phyloP scores from a whole-genome alignment of 768 basidiomycete species.

The Gyrodon lividus region DNA sequence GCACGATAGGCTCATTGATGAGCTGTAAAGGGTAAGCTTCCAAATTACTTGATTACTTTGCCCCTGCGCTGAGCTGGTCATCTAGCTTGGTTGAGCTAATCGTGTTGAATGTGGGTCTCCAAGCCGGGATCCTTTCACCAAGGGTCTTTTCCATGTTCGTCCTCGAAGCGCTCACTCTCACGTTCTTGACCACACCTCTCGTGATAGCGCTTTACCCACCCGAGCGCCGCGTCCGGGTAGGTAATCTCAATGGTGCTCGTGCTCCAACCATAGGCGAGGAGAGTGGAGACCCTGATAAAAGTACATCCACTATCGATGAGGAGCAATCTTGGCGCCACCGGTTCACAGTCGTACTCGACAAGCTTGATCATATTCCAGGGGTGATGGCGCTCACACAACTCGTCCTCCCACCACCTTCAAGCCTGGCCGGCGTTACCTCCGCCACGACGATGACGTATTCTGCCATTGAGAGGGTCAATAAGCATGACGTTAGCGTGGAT shows the following conservation, averaged over 20 bases:
- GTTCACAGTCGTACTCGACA: slow-evolving; percentile 87
- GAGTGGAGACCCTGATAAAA: slow-evolving; percentile 12
- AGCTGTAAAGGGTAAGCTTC: slow-evolving; percentile 81
- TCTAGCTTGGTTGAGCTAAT: slow-evolving; percentile 85
- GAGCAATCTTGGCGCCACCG: slow-evolving; percentile 46
- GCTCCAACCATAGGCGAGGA: slow-evolving; percentile 33
- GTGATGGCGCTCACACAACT: slow-evolving; percentile 91
- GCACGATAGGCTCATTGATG: slow-evolving; percentile 90
- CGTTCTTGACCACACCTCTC: slow-evolving; percentile 83
- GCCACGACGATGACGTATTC: slow-evolving; percentile 4
- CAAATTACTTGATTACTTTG: not conserved
- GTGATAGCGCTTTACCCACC: slow-evolving; percentile 69
- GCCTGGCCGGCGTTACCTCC: slow-evolving; percentile 7
- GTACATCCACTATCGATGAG: slow-evolving; percentile 9
- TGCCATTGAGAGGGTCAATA: slow-evolving; percentile 7
- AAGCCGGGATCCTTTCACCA: slow-evolving; percentile 70
- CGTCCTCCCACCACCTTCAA: slow-evolving; percentile 45
- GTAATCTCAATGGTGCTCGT: slow-evolving; percentile 34
- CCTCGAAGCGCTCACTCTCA: slow-evolving; percentile 76
- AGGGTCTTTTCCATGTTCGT: slow-evolving; percentile 96
- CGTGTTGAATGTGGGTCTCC: slow-evolving; percentile 90
- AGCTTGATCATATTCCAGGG: slow-evolving; percentile 82
- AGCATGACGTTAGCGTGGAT: slow-evolving; percentile 48
- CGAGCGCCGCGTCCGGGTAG: slow-evolving; percentile 49
- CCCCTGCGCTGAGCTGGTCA: slow-evolving; percentile 1